phyloP scores from a whole-genome alignment of 192 early-diverging fungal genomes.

The Coemansia sp. region DNA sequence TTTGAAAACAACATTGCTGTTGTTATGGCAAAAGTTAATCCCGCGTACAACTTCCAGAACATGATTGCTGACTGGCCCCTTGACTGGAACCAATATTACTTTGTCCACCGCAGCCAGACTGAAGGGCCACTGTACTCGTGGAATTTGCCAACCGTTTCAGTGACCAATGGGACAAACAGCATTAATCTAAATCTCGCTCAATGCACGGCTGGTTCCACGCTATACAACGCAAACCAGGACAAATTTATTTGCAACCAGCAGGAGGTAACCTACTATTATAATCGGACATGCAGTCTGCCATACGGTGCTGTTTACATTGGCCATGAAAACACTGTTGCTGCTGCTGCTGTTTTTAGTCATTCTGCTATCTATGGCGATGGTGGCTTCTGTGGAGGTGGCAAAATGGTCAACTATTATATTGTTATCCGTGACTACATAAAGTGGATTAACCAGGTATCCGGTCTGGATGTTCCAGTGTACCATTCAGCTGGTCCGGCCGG shows the following conservation, averaged over 20 bases:
- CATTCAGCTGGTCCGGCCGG: background rate
- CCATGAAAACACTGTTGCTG: background rate
- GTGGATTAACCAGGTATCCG: constrained; percentile 11
- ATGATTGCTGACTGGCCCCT: constrained; percentile 11
- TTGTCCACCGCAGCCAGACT: constrained; percentile 10
- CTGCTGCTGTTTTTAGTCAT: constrained; percentile 20
- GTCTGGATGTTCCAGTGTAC: background rate
- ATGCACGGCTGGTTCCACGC: background rate
- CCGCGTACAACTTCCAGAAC: background rate
- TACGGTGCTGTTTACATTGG: constrained; percentile 18
- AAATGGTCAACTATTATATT: constrained; percentile 23
- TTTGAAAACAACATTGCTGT: constrained; percentile 40
- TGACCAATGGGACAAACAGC: background rate
- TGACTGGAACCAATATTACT: constrained; percentile 8
- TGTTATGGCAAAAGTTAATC: background rate
- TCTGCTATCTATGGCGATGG: constrained; percentile 7
- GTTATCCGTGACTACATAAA: constrained; percentile 27
- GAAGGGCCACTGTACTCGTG: background rate
- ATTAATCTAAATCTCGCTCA: background rate
- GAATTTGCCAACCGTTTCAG: background rate
- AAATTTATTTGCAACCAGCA: constrained; percentile 17
- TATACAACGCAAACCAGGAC: constrained; percentile 12
- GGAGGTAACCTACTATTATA: background rate
- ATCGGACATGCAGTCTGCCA: constrained; percentile 4
- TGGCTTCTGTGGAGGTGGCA: constrained; percentile 13